Evolutionary conservation across 495 filamentous ascomycete species (phyloP), one percentile per base, ranked within the genome.

Genomic region (Neurospora intermedia): DNA sequence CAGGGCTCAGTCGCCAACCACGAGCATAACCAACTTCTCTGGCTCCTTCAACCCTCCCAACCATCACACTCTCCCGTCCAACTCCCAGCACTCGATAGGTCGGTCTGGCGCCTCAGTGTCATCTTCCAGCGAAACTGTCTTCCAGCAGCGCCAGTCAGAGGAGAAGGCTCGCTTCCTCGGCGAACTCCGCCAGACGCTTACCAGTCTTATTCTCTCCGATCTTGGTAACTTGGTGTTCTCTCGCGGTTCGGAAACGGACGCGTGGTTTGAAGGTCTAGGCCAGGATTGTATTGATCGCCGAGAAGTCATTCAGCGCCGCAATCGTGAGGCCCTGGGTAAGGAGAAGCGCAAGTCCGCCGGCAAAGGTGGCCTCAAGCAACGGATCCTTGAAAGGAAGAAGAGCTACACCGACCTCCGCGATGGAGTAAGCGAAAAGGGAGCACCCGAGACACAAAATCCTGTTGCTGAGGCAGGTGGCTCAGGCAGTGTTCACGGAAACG

Each of bases 171-270:
- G 87, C 31, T 97, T 97, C 83, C 84, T 97, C 46, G 83, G 88
- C 2, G 91, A 93, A 18, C 83, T 97, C 42, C 90, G 90, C 77
- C 92, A 93, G 77, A 91, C 89, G 1, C 82, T 98, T 71, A 93
- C 91, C 16, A 94, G 93, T 75, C 83, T 99, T 40, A 85, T 99
- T 10, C 83, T 98, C 42, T 98, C 94, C 74, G 96, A 99, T 81
- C 85, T 99, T 18, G 93, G 94, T 10, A 92, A 90, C 62, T 88
- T 91, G 10, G 91, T 97, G 16, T 97, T 94, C 82, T 88, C 90
- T 42, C 89, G 90, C 74, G 91, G 96, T 16, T 95, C 93, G 75
- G 96, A 99, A 83, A 99, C 95, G 18, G 96, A 98, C 76, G 88
- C 86, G 35, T 98, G 95, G 93, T 95, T 97, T 78, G 89, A 90